Base-by-base conservation (phyloP, 768 basidiomycete species). In the Rhizopogon vesiculosus region DNA sequence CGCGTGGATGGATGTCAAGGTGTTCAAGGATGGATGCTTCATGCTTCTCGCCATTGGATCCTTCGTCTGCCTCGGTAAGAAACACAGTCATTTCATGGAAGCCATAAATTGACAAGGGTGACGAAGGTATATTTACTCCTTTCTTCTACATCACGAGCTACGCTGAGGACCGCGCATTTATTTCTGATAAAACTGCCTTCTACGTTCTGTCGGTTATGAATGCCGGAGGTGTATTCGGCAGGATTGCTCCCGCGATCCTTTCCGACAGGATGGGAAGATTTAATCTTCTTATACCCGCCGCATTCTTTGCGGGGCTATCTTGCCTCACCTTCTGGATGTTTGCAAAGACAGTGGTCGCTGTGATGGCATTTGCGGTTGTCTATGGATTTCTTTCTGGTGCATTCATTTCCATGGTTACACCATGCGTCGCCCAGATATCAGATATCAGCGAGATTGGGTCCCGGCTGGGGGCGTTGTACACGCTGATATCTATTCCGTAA, bases 381-480 rank as follows among this genome's bases (percentile, higher is more conserved):
- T 89, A 84, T 61, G 87, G 87, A 0, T 78, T 88, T 72, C 74
- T 80, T 49, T 84, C 82, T 0, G 87, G 87, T 5, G 83, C 85
- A 9, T 84, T 88, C 69, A 82, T 86, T 45, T 81, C 84, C 39
- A 76, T 88, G 41, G 68, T 89, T 58, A 84, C 80, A 10, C 85
- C 86, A 0, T 87, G 85, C 61, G 77, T 89, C 22, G 84, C 78
- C 19, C 82, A 85, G 61, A 85, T 88, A 51, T 84, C 85, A 35
- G 76, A 85, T 40, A 69, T 78, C 19, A 62, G 72, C 7, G 78
- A 81, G 62, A 80, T 87, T 46, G 87, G 87, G 3, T 76, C 76
- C 22, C 75, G 84, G 45, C 81, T 89, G 42, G 87, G 87, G 18
- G 70, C 82, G 56, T 63, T 88, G 42, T 89, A 87, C 62, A 83